Conservation (phyloP, 202 grass and related monocot species). For the Zoysia matrella region DNA sequence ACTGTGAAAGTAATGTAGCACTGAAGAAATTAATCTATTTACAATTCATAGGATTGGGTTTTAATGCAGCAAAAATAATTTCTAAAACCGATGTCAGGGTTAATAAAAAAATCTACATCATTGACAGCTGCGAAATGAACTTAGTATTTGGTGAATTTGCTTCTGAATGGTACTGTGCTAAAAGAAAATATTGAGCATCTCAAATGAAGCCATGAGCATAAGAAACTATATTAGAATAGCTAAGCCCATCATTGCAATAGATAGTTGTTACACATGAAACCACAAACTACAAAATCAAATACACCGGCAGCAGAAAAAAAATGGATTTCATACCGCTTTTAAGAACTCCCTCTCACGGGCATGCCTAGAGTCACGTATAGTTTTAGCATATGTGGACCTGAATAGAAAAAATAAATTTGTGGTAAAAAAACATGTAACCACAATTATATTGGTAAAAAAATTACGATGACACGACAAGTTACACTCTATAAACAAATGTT, state of each 20-base stretch:
- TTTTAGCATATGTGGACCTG: conserved; percentile 98
- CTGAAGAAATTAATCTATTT: neutral
- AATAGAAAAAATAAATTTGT: conserved; percentile 33
- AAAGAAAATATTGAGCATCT: conserved; percentile 25
- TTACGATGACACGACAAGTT: conserved; percentile 7
- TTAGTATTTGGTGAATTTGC: conserved; percentile 26
- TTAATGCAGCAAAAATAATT: neutral
- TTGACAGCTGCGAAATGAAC: neutral
- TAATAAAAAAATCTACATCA: neutral
- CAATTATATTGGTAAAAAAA: neutral
- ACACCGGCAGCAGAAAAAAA: neutral
- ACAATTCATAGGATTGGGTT: conserved; percentile 6
- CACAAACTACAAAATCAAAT: conserved; percentile 1
- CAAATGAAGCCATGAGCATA: neutral
- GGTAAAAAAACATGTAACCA: neutral
- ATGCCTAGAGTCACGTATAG: conserved; percentile 89
- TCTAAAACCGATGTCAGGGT: neutral
- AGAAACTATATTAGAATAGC: no score
- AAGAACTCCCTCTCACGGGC: conserved; percentile 89
- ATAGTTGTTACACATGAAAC: conserved; percentile 27
- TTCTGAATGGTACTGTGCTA: conserved; percentile 2
- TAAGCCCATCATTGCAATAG: conserved; percentile 3
- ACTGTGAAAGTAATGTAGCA: neutral
- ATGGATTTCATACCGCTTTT: conserved; percentile 66
- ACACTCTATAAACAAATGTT: neutral